A percentile compares a stretch with the other conserved stretches of the same genome.
Conservation (phyloP, 2,329 filamentous ascomycete species). For the Didymosphaeria variabile region DNA sequence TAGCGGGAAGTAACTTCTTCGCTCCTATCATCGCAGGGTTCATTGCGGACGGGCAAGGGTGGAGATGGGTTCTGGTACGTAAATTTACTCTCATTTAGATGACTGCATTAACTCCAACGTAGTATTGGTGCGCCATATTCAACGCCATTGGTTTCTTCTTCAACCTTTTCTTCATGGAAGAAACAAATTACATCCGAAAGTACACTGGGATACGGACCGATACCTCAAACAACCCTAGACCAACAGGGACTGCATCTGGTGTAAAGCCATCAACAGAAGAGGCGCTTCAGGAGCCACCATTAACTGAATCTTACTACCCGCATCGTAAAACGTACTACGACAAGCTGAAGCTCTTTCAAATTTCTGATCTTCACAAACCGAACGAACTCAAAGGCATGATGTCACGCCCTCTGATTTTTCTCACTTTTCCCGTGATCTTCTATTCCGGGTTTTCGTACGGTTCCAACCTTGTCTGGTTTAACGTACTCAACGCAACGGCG, state of each 20-base stretch:
- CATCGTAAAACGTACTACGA: conserved; percentile 42
- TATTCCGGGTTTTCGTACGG: conserved; percentile 54
- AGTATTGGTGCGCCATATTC: conserved; percentile 65
- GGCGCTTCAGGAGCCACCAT: background rate
- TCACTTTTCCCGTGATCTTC: conserved; percentile 48
- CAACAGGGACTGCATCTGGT: conserved; percentile 7
- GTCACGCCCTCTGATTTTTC: conserved; percentile 33
- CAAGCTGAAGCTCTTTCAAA: conserved; percentile 44
- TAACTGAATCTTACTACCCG: background rate
- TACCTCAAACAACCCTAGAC: conserved; percentile 6
- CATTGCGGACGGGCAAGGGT: conserved; percentile 47
- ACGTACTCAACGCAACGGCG: conserved; percentile 54
- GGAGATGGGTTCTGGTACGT: conserved; percentile 44
- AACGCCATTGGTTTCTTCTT: conserved; percentile 59
- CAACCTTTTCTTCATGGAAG: conserved; percentile 68
- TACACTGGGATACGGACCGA: conserved; percentile 6
- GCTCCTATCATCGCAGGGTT: conserved; percentile 49
- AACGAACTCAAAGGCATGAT: conserved; percentile 39
- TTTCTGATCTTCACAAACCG: conserved; percentile 39
- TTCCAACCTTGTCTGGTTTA: conserved; percentile 53
- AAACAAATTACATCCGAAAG: conserved; percentile 61
- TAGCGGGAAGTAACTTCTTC: conserved; percentile 49
- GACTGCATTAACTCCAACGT: background rate
- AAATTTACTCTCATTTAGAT: background rate
- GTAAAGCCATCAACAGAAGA: conserved; percentile 21